Percentiles rank a stretch among this genome's conserved stretches.
Evolutionary conservation across 148 eudicot species (phyloP).

Genomic region (Chenopodium quinoa): DNA sequence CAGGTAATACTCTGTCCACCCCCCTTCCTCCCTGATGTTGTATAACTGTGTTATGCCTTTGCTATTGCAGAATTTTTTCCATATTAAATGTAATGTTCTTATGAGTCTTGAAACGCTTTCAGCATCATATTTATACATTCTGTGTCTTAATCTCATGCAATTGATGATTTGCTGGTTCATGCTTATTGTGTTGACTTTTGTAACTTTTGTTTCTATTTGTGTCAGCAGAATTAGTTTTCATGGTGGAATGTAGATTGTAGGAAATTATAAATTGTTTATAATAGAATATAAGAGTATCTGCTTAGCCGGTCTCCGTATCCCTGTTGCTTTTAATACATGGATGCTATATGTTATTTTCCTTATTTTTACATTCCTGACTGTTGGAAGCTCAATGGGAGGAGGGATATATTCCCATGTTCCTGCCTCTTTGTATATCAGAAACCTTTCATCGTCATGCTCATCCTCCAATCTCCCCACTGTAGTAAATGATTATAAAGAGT

Average conservation of each 20-base stretch:
- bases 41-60: not conserved
- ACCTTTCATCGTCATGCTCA: not conserved
- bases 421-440: not conserved
- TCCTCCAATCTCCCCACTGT: not conserved
- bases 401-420: not conserved
- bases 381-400: not conserved
- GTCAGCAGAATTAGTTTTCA: not conserved
- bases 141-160: not conserved
- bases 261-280: not conserved
- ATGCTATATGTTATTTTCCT: not conserved
- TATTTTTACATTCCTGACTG: not conserved
- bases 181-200: not conserved
- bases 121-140: not conserved
- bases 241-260: not conserved
- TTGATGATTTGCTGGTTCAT: not conserved
- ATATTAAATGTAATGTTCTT: not conserved
- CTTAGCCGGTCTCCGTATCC: not conserved
- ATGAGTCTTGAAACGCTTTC: not conserved
- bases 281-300: not conserved
- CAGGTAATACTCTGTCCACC: constrained; percentile 35
- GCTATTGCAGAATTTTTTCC: not conserved
- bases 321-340: not conserved
- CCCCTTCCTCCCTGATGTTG: no score
- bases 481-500: not conserved
- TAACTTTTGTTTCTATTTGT: not conserved